A percentile compares a stretch with the other conserved stretches of the same genome.
Conservation (phyloP, 2,329 filamentous ascomycete genomes). For the Aspergillus candidus region DNA sequence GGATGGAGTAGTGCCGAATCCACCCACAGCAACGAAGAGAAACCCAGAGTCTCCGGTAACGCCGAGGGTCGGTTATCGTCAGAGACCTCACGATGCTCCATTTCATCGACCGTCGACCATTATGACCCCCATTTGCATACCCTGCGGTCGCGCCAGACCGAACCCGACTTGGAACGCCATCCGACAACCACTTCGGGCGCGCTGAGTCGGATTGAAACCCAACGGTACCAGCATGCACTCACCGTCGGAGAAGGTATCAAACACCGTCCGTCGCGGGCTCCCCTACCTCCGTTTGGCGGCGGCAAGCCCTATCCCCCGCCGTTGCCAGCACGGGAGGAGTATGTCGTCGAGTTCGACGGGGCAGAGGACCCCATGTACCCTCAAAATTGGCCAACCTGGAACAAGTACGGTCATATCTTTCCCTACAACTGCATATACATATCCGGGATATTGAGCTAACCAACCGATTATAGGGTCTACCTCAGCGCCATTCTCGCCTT, state of each 20-base stretch:
- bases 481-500: constrained; percentile 14
- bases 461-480: constrained; percentile 27
- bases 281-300: constrained; percentile 23
- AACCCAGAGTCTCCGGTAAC: background rate
- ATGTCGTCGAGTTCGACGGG: constrained; percentile 51
- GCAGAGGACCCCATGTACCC: constrained; percentile 46
- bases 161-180: constrained; percentile 26
- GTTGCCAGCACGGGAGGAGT: constrained; percentile 47
- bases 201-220: constrained; percentile 27
- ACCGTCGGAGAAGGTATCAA: constrained; percentile 27
- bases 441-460: no score
- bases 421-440: background rate
- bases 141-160: constrained; percentile 26
- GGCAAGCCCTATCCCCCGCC: constrained; percentile 49
- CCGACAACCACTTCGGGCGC: constrained; percentile 19
- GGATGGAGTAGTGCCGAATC: no score
- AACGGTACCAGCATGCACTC: constrained; percentile 34
- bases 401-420: constrained; percentile 35
- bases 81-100: constrained; percentile 9
- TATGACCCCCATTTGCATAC: constrained; percentile 22
- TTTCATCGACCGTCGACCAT: constrained; percentile 23
- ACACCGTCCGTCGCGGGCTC: constrained; percentile 18
- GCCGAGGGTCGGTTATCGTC: constrained; percentile 1
- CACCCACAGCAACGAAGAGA: background rate
- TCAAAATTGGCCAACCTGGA: constrained; percentile 47